Evolutionary conservation across 2,329 filamentous ascomycete species (phyloP), one percentile per base, ranked within the genome.

Genomic region (Aspergillus clavatus): DNA sequence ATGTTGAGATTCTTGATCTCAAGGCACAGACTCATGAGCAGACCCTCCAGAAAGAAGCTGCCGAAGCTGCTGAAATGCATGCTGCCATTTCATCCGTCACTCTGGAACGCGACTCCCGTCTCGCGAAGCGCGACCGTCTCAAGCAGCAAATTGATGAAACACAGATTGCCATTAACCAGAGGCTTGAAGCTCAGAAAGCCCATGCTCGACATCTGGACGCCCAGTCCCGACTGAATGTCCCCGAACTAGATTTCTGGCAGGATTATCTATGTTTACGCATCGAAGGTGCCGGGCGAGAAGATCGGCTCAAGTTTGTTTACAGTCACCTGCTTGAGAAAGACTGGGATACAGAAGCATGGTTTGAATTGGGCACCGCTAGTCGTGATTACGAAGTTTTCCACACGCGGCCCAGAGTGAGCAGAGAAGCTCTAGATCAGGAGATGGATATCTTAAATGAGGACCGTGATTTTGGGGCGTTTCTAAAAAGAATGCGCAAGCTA

Each of bases 181-280:
- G 67, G 48, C 29, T 72, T 27, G 67, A 72, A 41, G 71, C 72
- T 3, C 73, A 76, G 52, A 68, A 67, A 41, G 61, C 62, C 10
- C 71, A 76, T 63, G 82, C 86, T 38, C 78, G 81, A 51, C 83
- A 88, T 56, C 75, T 95, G 28, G 88, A 94, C 58, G 80, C 84
- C 2, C 91, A 97, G 71, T 81, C 86, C 43, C 81, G 89, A 26
- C 87, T 91, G 69, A 97, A 98, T 68, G 80, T 87, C 35, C 93
- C 93, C 0, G 93, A 98, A 72, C 77, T 98, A 37, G 87, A 90
- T 56, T 97, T 97, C 65, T 98, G 93, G 93, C 87, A 95, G 65
- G 86, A 85, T 43, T 93, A 91, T 63, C 74, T 98, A 48, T 90
- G 91, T 47, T 68, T 97, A 63, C 77, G 86, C 49, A 94, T 98